Percentiles rank a stretch among this genome's conserved stretches.
Evolutionary conservation across 2,329 filamentous ascomycete species (phyloP).

Genomic region (Fonsecaea monophora): DNA sequence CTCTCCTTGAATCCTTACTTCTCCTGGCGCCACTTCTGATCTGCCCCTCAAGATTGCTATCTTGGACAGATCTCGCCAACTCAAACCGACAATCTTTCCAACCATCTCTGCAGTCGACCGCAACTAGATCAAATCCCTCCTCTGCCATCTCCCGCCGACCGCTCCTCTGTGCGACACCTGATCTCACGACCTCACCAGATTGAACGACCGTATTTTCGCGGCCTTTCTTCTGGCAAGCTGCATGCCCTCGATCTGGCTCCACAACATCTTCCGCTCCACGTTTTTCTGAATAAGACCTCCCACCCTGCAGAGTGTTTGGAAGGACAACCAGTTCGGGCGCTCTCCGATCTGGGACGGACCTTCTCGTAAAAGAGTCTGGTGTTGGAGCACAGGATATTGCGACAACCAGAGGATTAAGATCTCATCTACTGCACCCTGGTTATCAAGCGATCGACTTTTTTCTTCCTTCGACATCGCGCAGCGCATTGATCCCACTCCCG

Average conservation of each 20-base stretch:
- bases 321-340: neutral
- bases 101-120: conserved; percentile 13
- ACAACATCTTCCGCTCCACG: conserved; percentile 21
- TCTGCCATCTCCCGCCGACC: conserved; percentile 23
- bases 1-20: neutral
- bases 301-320: neutral
- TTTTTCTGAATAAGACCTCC: neutral
- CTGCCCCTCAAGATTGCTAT: conserved; percentile 3
- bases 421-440: neutral
- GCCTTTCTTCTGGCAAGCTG: conserved; percentile 19
- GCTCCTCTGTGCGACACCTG: conserved; percentile 22
- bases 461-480: neutral
- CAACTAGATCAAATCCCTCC: conserved; percentile 24
- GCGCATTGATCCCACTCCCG: neutral
- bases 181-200: neutral
- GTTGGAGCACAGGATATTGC: neutral
- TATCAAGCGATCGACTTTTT: neutral
- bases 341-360: conserved; percentile 5
- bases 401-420: neutral
- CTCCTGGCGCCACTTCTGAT: neutral
- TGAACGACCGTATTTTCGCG: neutral
- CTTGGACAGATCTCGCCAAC: neutral
- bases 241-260: conserved; percentile 30
- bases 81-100: neutral
- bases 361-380: conserved; percentile 3